Conservation (phyloP, 257 asterid species). For the Echites panduratus region DNA sequence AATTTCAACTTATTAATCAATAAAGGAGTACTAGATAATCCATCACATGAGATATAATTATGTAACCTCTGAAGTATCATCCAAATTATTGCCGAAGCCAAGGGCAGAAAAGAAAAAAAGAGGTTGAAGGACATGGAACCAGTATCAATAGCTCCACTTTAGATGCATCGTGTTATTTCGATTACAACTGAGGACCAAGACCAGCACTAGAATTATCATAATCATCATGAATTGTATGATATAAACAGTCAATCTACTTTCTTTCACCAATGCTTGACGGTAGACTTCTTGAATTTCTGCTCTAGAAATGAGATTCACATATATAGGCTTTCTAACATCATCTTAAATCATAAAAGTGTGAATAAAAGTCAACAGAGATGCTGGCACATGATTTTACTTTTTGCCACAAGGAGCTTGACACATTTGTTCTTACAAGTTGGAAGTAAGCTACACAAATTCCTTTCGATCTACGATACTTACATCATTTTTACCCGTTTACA, state of each 20-base stretch:
- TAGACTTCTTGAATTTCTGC: background rate
- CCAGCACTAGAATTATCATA: background rate
- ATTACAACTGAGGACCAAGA: background rate
- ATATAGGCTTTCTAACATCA: background rate
- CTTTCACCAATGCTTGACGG: background rate
- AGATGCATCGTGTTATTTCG: background rate
- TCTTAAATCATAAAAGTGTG: background rate
- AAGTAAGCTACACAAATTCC: constrained; percentile 1
- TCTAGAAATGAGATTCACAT: background rate
- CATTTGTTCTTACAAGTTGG: background rate
- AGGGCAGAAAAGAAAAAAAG: background rate
- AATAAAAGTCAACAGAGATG: background rate
- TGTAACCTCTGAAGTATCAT: too few species aligned
- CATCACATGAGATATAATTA: background rate
- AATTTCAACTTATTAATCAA: background rate
- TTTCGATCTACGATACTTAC: constrained; percentile 28
- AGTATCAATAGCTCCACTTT: background rate
- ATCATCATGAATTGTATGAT: background rate
- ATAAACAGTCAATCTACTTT: background rate
- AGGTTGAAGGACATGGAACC: background rate
- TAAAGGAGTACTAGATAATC: background rate
- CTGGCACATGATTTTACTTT: background rate
- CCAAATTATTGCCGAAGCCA: background rate
- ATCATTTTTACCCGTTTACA: constrained; percentile 62
- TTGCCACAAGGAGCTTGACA: background rate